Evolutionary conservation across 352 stramenopile genomes (phyloP).

Genomic region (Hyaloperonospora arabidopsidis): DNA sequence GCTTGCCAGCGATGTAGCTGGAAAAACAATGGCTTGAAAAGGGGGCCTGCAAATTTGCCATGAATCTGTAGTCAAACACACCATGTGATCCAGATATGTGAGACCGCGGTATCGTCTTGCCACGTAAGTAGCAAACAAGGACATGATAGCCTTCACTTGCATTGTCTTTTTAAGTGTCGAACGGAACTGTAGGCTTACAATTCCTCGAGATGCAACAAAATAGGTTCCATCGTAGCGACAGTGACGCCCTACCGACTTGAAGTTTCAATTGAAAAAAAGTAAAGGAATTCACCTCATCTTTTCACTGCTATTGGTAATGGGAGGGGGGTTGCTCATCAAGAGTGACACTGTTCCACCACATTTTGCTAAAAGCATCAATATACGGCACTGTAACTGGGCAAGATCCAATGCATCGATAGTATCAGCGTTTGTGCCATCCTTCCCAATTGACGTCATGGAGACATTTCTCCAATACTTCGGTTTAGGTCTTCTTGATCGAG

Average conservation of each 20-base stretch:
- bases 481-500: conserved; percentile 35
- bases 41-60: conserved; percentile 60
- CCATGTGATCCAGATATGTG: conserved; percentile 42
- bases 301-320: conserved; percentile 4
- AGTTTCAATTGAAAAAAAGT: conserved; percentile 37
- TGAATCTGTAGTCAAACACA: conserved; percentile 51
- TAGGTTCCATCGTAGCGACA: conserved; percentile 39
- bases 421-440: conserved; percentile 6
- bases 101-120: conserved; percentile 57
- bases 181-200: conserved; percentile 48
- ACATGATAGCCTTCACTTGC: conserved; percentile 66
- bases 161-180: conserved; percentile 47
- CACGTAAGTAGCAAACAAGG: conserved; percentile 59
- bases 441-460: conserved; percentile 9
- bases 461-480: conserved; percentile 1
- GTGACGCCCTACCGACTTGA: conserved; percentile 32
- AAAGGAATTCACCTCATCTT: conserved; percentile 20
- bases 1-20: conserved; percentile 67
- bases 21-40: conserved; percentile 71
- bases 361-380: conserved; percentile 55
- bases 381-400: conserved; percentile 44
- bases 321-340: conserved; percentile 35
- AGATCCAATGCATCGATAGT: conserved; percentile 24
- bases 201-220: conserved; percentile 46
- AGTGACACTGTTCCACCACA: conserved; percentile 38